These are phyloP conservation scores for Tolypocladium capitatum DNA, from an alignment of 2,329 filamentous ascomycete species.

Conservation along the genomic window DNA sequence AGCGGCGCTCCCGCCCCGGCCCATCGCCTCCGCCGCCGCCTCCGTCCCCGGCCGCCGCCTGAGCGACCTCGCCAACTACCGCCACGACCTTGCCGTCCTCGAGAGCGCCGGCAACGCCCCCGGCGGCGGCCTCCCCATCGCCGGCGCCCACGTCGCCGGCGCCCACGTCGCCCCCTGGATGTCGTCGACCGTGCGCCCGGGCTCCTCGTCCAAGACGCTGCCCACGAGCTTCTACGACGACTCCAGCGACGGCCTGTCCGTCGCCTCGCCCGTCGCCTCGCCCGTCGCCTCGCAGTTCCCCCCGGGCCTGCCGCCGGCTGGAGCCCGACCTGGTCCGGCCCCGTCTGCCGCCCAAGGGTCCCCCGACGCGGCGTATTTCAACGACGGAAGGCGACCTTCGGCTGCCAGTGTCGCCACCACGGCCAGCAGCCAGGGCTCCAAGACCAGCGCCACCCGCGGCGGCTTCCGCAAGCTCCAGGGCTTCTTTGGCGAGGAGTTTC, in stretches of 20 bases:
- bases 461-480: conserved; percentile 75
- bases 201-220: conserved; percentile 22
- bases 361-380: conserved; percentile 44
- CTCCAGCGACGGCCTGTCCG: conserved; percentile 55
- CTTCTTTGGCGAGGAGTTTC: conserved; percentile 86
- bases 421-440: conserved; percentile 74
- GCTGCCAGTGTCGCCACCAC: conserved; percentile 69
- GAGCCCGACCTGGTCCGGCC: conserved; percentile 15
- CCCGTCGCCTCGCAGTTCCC: conserved; percentile 54
- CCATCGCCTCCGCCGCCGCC: conserved; percentile 28
- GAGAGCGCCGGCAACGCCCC: conserved; percentile 41
- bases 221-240: conserved; percentile 59
- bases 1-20: conserved; percentile 34
- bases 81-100: conserved; percentile 57
- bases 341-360: conserved; percentile 38
- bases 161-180: conserved; percentile 48
- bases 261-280: conserved; percentile 41
- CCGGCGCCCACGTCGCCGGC: conserved; percentile 31
- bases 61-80: conserved; percentile 55
- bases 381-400: conserved; percentile 72
- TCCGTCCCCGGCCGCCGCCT: conserved; percentile 38
- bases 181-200: conserved; percentile 29
- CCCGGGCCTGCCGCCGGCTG: conserved; percentile 46
- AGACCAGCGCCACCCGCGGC: conserved; percentile 54
- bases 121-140: conserved; percentile 35